Base-by-base conservation (phyloP, 2,329 filamentous ascomycete genomes). In the Beauveria australis region DNA sequence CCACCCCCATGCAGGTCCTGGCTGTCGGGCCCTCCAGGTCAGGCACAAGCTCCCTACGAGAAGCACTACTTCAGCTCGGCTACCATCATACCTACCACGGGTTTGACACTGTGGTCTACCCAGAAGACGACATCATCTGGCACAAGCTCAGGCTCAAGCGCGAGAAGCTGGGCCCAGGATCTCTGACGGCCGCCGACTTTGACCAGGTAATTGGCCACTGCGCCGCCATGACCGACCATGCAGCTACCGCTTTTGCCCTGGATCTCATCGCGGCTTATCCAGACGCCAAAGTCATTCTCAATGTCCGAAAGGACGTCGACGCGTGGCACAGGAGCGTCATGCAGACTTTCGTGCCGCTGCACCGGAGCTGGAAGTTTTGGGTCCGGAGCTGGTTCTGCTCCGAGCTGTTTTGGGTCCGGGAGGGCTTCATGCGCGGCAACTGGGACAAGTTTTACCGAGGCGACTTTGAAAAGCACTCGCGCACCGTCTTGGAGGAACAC, bases 261-360 rank as follows among this genome's bases (percentile, higher is more conserved):
- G 57, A 60, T 19, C 57, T 60, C 33, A 53, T 60, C 18, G 57
- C 47, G 5, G 48, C 57, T 10, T 60, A 60, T 18, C 57, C 73
- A 16, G 77, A 80, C 48, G 79, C 79, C 49, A 76, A 76, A 60
- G 76, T 81, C 12, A 73, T 81, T 22, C 71, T 76, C 57, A 67
- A 68, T 60, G 75, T 74, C 30, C 66, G 72, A 9, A 47, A 48
- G 16, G 74, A 78, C 60, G 65, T 71, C 8, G 69, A 74, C n/a
- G 69, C 68, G 26, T 78, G 76, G 77, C 70, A 73, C 65, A 61
- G 65, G 49, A 74, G 72, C 55, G 56, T 68, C 33, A 61, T 62
- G 5, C 63, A 63, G 26, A 72, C 68, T 19, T 30, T 49, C 5
- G 37, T 68, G 40, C 62, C 47, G 22, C 57, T 53, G 37, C 47